Percentiles rank a stretch among this genome's conserved stretches.
Conservation (phyloP, 331 rosid species). For the Malus hybrid region DNA sequence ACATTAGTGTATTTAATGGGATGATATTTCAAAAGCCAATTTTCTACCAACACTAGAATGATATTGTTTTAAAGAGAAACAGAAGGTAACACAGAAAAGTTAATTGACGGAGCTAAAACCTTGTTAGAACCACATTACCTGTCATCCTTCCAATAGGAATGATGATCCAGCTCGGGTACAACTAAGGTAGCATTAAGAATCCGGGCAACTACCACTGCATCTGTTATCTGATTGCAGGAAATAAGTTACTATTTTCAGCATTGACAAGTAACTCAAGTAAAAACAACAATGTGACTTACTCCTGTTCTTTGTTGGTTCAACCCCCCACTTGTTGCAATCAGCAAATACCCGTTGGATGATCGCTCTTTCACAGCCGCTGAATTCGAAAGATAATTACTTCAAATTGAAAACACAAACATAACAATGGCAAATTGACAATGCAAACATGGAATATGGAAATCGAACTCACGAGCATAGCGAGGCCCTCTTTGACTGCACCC, state of each 20-base stretch:
- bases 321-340: constrained; percentile 95
- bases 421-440: not conserved
- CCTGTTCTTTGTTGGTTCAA: constrained; percentile 96
- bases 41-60: not conserved
- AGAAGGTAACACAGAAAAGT: not conserved
- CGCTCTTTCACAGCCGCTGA: constrained; percentile 56
- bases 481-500: constrained; percentile 76
- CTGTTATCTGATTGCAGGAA: constrained; percentile 70
- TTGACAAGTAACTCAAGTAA: not conserved
- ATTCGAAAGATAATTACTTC: constrained; percentile 15
- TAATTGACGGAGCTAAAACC: not conserved
- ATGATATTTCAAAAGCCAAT: not conserved
- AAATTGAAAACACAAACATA: not conserved
- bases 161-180: constrained; percentile 94
- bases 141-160: constrained; percentile 91
- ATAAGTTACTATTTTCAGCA: constrained; percentile 20
- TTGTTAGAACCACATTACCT: constrained; percentile 38
- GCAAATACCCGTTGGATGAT: constrained; percentile 79
- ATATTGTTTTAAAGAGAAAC: not conserved
- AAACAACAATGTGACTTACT: constrained; percentile 43
- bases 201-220: constrained; percentile 91
- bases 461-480: constrained; percentile 48
- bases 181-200: constrained; percentile 95
- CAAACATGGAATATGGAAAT: not conserved
- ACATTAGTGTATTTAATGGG: constrained; percentile 5